Evolutionary conservation across 768 basidiomycete species (phyloP).

Genomic region (Tephrocybe sp.): DNA sequence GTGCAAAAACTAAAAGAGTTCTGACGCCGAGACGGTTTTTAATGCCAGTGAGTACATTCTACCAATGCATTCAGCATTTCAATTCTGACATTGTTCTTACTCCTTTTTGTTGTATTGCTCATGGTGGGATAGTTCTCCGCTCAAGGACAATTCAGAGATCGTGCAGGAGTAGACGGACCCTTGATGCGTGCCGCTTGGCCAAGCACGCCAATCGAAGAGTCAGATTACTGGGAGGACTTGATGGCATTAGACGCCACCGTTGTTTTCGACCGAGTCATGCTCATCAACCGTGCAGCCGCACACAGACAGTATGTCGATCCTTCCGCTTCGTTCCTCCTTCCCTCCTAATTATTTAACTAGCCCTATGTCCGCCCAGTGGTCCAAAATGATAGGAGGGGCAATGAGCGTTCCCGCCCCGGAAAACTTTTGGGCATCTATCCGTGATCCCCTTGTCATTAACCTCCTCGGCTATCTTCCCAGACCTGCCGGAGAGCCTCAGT

Average conservation of each 20-base stretch:
- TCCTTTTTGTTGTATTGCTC: not conserved
- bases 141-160: conserved; percentile 53
- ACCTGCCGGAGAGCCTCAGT: not conserved
- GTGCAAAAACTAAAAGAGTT: conserved; percentile 13
- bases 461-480: conserved; percentile 29
- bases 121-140: conserved; percentile 18
- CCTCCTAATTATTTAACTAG: conserved; percentile 16
- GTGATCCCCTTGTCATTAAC: conserved; percentile 24
- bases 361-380: conserved; percentile 24
- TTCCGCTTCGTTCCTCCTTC: conserved; percentile 3
- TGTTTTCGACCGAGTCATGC: conserved; percentile 58
- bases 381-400: conserved; percentile 34
- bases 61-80: not conserved
- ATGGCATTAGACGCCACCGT: conserved; percentile 40
- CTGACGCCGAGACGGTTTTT: conserved; percentile 31
- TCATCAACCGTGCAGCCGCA: conserved; percentile 63
- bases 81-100: not conserved
- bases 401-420: conserved; percentile 25
- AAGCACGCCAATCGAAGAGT: conserved; percentile 49
- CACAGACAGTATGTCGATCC: conserved; percentile 37
- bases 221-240: conserved; percentile 64
- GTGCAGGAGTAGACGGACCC: conserved; percentile 56
- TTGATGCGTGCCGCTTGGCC: conserved; percentile 68
- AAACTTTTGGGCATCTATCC: conserved; percentile 34
- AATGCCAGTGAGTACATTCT: conserved; percentile 27